Evolutionary conservation across 768 basidiomycete species (phyloP).

Genomic region (Auricularia sp.): DNA sequence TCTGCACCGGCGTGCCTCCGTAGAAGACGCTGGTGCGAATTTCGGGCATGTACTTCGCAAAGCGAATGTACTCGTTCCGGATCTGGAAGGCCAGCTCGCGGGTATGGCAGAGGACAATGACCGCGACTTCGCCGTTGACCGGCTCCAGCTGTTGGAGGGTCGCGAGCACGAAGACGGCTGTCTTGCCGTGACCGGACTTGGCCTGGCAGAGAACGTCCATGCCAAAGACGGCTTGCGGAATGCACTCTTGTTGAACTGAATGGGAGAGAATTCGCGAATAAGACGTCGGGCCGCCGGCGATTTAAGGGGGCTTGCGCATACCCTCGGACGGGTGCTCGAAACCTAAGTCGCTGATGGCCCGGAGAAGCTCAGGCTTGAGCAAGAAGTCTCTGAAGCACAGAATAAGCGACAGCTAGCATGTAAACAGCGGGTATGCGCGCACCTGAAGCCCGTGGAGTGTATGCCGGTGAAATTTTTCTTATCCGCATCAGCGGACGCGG

Average conservation of each 20-base stretch:
- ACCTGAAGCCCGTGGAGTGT: constrained; percentile 99
- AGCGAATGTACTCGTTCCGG: constrained; percentile 98
- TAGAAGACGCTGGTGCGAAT: constrained; percentile 97
- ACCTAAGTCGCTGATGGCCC: constrained; percentile 97
- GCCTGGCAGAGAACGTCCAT: constrained; percentile 99
- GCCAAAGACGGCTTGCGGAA: constrained; percentile 96
- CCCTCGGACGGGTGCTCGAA: constrained; percentile 99
- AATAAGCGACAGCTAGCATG: constrained; percentile 11
- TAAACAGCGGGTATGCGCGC: constrained; percentile 13
- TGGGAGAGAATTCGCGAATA: constrained; percentile 6
- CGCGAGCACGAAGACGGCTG: constrained; percentile 96
- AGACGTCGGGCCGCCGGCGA: neutral
- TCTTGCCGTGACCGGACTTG: constrained; percentile 98
- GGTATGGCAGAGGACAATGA: constrained; percentile 96
- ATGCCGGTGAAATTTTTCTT: constrained; percentile 99
- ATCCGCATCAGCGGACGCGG: constrained; percentile 57
- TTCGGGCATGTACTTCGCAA: constrained; percentile 99
- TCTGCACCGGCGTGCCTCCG: constrained; percentile 88
- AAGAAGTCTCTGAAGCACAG: constrained; percentile 75
- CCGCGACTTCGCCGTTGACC: constrained; percentile 94
- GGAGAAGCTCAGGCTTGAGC: constrained; percentile 90
- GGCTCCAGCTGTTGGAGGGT: constrained; percentile 97
- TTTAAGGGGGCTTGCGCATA: constrained; percentile 23
- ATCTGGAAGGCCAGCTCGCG: constrained; percentile 99
- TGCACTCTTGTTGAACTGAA: constrained; percentile 98